These are phyloP conservation scores for Raphanus sativus DNA, from an alignment of 345 rosid species.

Conservation along the genomic window DNA sequence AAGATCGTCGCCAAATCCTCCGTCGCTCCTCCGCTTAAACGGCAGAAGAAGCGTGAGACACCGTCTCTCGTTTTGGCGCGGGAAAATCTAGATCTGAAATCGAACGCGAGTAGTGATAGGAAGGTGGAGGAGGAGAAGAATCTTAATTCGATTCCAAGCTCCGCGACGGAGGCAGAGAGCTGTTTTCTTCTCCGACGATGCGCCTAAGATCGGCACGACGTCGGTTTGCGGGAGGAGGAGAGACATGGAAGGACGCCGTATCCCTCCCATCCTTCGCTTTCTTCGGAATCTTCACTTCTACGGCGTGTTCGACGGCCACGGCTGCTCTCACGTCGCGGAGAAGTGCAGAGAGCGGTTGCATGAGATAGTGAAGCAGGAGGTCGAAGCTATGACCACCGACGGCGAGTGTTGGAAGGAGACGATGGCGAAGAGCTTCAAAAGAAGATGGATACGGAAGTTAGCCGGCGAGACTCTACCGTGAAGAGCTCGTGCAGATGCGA, in stretches of 20 bases:
- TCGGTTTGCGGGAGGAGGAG: constrained; percentile 91
- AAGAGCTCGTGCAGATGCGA: constrained; percentile 60
- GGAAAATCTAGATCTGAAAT: constrained; percentile 4
- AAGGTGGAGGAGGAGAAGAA: not conserved
- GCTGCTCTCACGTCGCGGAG: constrained; percentile 85
- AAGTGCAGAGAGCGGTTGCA: constrained; percentile 43
- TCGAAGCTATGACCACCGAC: constrained; percentile 14
- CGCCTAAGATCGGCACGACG: constrained; percentile 68
- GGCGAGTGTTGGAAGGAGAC: constrained; percentile 53
- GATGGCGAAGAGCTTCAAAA: constrained; percentile 57
- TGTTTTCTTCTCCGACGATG: constrained; percentile 15
- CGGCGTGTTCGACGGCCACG: constrained; percentile 95
- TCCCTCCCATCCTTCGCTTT: constrained; percentile 54
- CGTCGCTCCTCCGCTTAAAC: constrained; percentile 45
- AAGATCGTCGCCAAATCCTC: constrained; percentile 52
- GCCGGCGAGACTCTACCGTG: constrained; percentile 14
- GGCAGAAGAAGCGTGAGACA: constrained; percentile 45
- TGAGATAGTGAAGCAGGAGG: constrained; percentile 38
- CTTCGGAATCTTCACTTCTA: constrained; percentile 49
- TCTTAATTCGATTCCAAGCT: not conserved
- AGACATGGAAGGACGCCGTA: constrained; percentile 96
- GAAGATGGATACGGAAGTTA: constrained; percentile 69
- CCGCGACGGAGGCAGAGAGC: constrained; percentile 10
- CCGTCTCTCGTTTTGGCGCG: not conserved
- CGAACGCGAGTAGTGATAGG: not conserved